A percentile compares a stretch with the other conserved stretches of the same genome.
These are phyloP conservation scores for Nicotiana otophora DNA, from an alignment of 257 asterid species.

Conservation along the genomic window DNA sequence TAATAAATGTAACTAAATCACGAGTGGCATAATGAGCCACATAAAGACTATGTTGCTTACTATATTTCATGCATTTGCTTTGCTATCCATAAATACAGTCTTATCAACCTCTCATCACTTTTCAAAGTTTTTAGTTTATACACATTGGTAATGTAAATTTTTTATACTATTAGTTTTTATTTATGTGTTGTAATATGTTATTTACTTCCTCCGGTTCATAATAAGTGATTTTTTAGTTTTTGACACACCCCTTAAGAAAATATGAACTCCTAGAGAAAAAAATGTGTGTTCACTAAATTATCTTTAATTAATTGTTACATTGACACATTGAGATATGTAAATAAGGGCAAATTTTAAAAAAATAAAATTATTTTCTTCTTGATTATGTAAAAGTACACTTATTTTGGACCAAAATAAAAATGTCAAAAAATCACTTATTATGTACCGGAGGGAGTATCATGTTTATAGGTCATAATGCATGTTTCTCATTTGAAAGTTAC, in stretches of 20 bases:
- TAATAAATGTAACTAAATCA: conserved; percentile 34
- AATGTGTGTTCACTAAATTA: too few relatives aligned
- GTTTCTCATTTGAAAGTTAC: neutral
- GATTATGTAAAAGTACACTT: too few relatives aligned
- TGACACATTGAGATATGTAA: too few relatives aligned
- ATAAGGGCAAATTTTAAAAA: too few relatives aligned
- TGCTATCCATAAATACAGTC: neutral
- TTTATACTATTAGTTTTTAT: neutral
- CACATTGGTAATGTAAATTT: neutral
- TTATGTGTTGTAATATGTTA: neutral
- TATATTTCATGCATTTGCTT: conserved; percentile 18
- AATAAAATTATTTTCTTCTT: too few relatives aligned
- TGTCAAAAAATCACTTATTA: too few relatives aligned
- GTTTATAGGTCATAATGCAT: neutral
- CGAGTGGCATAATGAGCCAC: conserved; percentile 30
- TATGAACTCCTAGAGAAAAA: too few relatives aligned
- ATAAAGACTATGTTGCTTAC: conserved; percentile 12
- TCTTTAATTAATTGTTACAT: too few relatives aligned
- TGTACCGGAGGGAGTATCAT: neutral
- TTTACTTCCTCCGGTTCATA: neutral
- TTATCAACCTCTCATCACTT: neutral
- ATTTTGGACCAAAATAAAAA: too few relatives aligned
- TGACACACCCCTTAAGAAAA: too few relatives aligned
- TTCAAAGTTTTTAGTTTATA: neutral
- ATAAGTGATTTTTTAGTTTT: too few relatives aligned